Evolutionary conservation across 371 early-diverging fungal species (phyloP).

Genomic region (Massospora cicadina): DNA sequence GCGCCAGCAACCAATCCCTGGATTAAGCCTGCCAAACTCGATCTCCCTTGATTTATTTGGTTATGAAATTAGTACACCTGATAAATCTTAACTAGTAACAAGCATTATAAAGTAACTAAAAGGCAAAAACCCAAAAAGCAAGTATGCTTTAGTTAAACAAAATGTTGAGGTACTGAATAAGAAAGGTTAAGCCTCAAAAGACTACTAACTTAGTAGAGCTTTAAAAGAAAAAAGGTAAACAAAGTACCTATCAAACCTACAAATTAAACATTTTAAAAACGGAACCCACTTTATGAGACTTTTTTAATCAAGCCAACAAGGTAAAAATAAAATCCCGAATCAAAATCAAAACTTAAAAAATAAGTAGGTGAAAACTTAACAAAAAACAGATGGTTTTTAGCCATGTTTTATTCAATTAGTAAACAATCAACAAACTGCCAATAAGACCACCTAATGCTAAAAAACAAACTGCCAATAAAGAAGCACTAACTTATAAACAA

Average conservation of each 20-base stretch:
- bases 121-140: too few species aligned
- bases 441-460: not conserved
- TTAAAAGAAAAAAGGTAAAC: too few species aligned
- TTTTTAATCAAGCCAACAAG: not conserved
- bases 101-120: too few species aligned
- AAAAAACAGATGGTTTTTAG: too few species aligned
- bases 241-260: too few species aligned
- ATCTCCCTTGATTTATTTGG: not conserved
- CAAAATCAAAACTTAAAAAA: not conserved
- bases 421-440: not conserved
- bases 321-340: not conserved
- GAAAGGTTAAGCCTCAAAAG: too few species aligned
- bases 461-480: not conserved
- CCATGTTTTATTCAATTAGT: not conserved
- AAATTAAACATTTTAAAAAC: not conserved
- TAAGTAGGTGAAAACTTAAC: not conserved
- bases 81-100: too few species aligned
- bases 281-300: not conserved
- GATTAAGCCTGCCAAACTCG: not conserved
- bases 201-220: not conserved
- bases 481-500: too few species aligned
- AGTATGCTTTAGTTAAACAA: too few species aligned
- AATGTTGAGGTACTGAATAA: too few species aligned
- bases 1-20: not conserved
- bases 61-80: not conserved